phyloP scores from a whole-genome alignment of 345 rosid species.

The Passiflora organensis region DNA sequence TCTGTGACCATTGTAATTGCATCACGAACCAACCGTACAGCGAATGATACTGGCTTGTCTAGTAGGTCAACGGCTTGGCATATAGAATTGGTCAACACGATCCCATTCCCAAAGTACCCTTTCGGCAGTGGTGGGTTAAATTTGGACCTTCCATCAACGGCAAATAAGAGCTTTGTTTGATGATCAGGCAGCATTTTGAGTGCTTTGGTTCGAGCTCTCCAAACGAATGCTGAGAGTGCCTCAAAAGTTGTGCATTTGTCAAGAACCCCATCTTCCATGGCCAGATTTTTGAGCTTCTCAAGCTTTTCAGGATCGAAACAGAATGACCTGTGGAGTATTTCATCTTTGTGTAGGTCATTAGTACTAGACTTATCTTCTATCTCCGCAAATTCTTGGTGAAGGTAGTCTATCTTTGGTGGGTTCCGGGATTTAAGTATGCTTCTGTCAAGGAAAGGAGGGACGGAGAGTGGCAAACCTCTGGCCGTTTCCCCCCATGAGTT shows the following conservation, averaged over 20 bases:
- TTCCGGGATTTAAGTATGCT: slow-evolving; percentile 48
- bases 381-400: slow-evolving; percentile 68
- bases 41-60: slow-evolving; percentile 43
- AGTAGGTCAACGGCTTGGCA: slow-evolving; percentile 61
- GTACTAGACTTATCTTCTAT: slow-evolving; percentile 59
- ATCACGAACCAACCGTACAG: slow-evolving; percentile 43
- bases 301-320: slow-evolving; percentile 59
- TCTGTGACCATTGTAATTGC: slow-evolving; percentile 66
- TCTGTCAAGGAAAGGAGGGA: slow-evolving; percentile 60
- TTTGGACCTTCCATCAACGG: slow-evolving; percentile 70
- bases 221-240: slow-evolving; percentile 66
- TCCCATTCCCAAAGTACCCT: slow-evolving; percentile 73
- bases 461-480: slow-evolving; percentile 54
- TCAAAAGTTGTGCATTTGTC: slow-evolving; percentile 62
- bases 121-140: slow-evolving; percentile 60
- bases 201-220: slow-evolving; percentile 75
- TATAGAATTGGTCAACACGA: slow-evolving; percentile 60
- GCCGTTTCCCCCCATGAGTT: slow-evolving; percentile 83
- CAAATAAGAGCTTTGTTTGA: slow-evolving; percentile 70
- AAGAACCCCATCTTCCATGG: slow-evolving; percentile 38
- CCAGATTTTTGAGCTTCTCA: slow-evolving; percentile 45
- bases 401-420: slow-evolving; percentile 48
- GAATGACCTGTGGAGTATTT: slow-evolving; percentile 60
- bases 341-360: slow-evolving; percentile 52
- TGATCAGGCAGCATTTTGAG: slow-evolving; percentile 55